These are phyloP conservation scores for Phytophthora ramorum DNA, from an alignment of 352 stramenopile genomes.

Conservation along the genomic window DNA sequence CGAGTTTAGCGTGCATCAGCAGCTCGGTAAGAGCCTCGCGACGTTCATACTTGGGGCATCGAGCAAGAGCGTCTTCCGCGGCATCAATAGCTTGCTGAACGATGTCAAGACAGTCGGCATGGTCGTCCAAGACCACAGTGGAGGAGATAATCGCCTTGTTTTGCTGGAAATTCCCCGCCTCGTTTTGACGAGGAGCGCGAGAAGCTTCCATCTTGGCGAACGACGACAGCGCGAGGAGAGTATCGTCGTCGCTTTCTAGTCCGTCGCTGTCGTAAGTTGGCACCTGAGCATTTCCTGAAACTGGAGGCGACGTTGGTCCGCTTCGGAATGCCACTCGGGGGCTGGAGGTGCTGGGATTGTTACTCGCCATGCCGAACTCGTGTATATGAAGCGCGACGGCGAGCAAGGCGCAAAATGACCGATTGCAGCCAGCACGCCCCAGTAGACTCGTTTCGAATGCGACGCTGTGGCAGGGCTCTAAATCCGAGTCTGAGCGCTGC, in stretches of 20 bases:
- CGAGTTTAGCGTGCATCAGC: constrained; percentile 36
- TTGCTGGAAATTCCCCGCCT: constrained; percentile 11
- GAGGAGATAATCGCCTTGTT: constrained; percentile 15
- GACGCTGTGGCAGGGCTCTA: constrained; percentile 24
- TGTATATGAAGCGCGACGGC: constrained; percentile 8
- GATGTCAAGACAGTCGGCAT: constrained; percentile 25
- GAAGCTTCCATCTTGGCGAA: constrained; percentile 38
- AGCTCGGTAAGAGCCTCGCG: constrained; percentile 35
- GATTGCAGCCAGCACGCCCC: constrained; percentile 9
- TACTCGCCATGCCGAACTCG: constrained; percentile 39
- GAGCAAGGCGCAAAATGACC: constrained; percentile 38
- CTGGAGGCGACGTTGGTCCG: constrained; percentile 11
- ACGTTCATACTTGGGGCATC: constrained; percentile 32
- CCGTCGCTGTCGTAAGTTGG: constrained; percentile 30
- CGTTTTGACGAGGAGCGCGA: constrained; percentile 8
- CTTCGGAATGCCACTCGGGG: constrained; percentile 5
- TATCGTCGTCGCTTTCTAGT: constrained; percentile 40
- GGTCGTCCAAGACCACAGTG: constrained; percentile 1
- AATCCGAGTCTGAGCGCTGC: constrained; percentile 1
- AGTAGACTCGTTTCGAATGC: constrained; percentile 31
- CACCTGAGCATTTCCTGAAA: constrained; percentile 10
- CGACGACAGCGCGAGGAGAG: constrained; percentile 34
- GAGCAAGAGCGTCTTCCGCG: constrained; percentile 29
- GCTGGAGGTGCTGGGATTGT: constrained; percentile 27
- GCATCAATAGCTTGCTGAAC: constrained; percentile 38